Evolutionary conservation across 768 basidiomycete genomes (phyloP).

Genomic region (Mycena metata): DNA sequence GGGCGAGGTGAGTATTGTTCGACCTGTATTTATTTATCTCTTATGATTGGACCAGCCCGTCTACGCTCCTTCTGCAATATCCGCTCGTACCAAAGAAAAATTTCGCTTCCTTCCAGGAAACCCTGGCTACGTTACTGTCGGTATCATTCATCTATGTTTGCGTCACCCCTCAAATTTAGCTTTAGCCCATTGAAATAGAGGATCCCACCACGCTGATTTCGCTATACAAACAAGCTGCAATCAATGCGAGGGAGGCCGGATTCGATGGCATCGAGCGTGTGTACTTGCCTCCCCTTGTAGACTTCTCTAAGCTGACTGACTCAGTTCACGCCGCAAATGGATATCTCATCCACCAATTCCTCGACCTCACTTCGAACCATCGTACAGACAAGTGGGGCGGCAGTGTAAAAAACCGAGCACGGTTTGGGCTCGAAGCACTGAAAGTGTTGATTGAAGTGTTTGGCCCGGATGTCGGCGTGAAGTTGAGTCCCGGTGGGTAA

Average conservation of each 20-base stretch:
- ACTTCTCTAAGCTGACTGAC: neutral
- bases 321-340: conserved; percentile 45
- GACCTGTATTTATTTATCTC: neutral
- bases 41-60: conserved; percentile 50
- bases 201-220: conserved; percentile 47
- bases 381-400: conserved; percentile 57
- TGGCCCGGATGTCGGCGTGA: conserved; percentile 50
- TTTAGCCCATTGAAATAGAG: conserved; percentile 43
- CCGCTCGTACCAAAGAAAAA: conserved; percentile 38
- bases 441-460: conserved; percentile 47
- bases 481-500: conserved; percentile 39
- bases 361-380: conserved; percentile 48
- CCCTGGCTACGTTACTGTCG: conserved; percentile 43
- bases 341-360: conserved; percentile 53
- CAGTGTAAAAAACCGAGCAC: conserved; percentile 53
- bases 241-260: conserved; percentile 40
- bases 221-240: conserved; percentile 48
- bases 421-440: conserved; percentile 53
- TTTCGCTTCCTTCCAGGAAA: conserved; percentile 44
- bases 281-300: neutral
- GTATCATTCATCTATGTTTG: neutral
- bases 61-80: conserved; percentile 52
- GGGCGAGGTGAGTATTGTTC: conserved; percentile 52
- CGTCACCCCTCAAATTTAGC: neutral
- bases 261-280: conserved; percentile 21